Evolutionary conservation across 768 basidiomycete species (phyloP).

Genomic region (Atractiella rhizophila): DNA sequence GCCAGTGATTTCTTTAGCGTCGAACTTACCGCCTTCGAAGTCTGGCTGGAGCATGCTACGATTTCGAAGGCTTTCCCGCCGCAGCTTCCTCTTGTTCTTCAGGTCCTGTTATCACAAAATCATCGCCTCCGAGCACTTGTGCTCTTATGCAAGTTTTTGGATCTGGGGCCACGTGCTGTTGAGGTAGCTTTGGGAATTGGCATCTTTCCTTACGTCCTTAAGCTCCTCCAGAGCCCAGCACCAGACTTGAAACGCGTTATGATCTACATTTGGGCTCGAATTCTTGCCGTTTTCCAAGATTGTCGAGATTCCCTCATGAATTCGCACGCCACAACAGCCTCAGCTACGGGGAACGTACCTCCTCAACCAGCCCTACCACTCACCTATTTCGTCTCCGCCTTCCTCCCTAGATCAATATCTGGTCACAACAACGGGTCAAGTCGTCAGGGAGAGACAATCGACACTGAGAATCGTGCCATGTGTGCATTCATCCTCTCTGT

Average conservation of each 20-base stretch:
- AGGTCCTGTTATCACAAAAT: constrained; percentile 84
- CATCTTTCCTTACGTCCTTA: constrained; percentile 94
- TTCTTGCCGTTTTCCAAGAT: constrained; percentile 79
- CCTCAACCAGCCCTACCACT: constrained; percentile 19
- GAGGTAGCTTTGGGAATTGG: constrained; percentile 86
- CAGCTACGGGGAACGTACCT: neutral
- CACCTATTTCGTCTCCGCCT: constrained; percentile 57
- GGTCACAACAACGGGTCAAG: constrained; percentile 4
- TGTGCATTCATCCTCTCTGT: constrained; percentile 85
- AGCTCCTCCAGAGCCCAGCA: constrained; percentile 79
- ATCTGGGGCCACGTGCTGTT: constrained; percentile 95
- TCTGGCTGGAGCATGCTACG: constrained; percentile 88
- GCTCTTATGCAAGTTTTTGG: constrained; percentile 85
- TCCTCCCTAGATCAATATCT: constrained; percentile 30
- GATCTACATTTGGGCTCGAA: constrained; percentile 97
- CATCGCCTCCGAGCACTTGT: constrained; percentile 88
- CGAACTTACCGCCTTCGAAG: constrained; percentile 87
- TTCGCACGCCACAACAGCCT: constrained; percentile 26
- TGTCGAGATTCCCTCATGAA: constrained; percentile 75
- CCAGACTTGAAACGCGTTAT: constrained; percentile 87
- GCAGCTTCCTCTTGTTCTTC: constrained; percentile 88
- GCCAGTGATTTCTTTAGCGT: constrained; percentile 85
- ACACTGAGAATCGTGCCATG: constrained; percentile 90
- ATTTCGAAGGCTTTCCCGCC: constrained; percentile 42
- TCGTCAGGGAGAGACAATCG: constrained; percentile 16